Percentiles rank a stretch among this genome's conserved stretches.
Evolutionary conservation across 768 basidiomycete species (phyloP).

Genomic region (Panaeolus cyanescens): DNA sequence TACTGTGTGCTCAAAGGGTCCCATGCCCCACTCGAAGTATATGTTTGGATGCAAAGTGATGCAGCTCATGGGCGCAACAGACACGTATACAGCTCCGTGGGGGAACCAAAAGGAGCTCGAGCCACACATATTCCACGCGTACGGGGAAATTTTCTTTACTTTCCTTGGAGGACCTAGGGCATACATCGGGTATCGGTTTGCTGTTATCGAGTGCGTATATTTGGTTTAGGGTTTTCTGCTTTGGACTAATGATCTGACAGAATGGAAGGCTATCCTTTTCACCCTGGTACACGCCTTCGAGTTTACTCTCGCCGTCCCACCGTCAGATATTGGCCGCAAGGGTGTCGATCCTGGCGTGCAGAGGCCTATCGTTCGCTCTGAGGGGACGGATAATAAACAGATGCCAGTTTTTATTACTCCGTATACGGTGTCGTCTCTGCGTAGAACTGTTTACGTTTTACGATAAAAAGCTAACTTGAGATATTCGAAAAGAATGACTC

Average conservation of each 20-base stretch:
- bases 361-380: conserved; percentile 43
- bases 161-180: conserved; percentile 52
- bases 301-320: conserved; percentile 49
- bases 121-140: not conserved
- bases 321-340: conserved; percentile 33
- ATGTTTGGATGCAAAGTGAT: not conserved
- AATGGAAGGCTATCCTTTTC: conserved; percentile 32
- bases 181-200: conserved; percentile 65
- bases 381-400: conserved; percentile 41
- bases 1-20: not conserved
- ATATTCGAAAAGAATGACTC: not conserved
- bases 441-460: no score
- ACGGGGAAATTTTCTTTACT: conserved; percentile 19
- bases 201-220: conserved; percentile 45
- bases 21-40: not conserved
- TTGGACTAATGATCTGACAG: conserved; percentile 9
- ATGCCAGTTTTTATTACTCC: conserved; percentile 36
- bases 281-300: conserved; percentile 39
- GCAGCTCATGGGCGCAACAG: not conserved
- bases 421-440: not conserved
- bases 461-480: no score
- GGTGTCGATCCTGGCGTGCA: conserved; percentile 34
- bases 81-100: not conserved
- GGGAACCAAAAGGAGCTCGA: not conserved
- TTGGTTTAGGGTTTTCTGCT: not conserved